Evolutionary conservation across 73 alveolate species (phyloP), one percentile per base, ranked within the genome.

Genomic region (Paramecium pentaurelia): DNA sequence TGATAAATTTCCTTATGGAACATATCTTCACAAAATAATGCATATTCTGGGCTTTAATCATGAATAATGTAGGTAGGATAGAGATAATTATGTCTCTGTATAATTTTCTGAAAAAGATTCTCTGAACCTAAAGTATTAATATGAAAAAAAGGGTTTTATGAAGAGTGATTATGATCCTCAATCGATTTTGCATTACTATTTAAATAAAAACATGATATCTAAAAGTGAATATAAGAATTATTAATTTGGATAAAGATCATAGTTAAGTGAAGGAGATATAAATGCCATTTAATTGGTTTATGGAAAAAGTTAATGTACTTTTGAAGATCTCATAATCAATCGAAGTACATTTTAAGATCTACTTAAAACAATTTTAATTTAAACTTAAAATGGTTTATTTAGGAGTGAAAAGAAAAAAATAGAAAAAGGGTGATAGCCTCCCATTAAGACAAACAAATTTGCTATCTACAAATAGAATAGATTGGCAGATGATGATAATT

Each of bases 31-130:
- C 60, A 89, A 85, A 51, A 47, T 22, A 8, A 85, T 85, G 93
- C 90, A 85, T 51, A 42, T 71, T 3, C 12, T 85, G 18, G 93
- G 93, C 2, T 85, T 85, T 85, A 51, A 47, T 0, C 93, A 85
- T 60, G 93, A 85, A 85, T 71, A 85, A 22, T 85, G 86, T 22
- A 42, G 93, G 12, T 1, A 49, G 18, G 93, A 85, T 51, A 85
- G 93, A 58, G 91, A 85, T 85, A 49, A 51, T 37, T 20, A 49
- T 38, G 88, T 85, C 2, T 12, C 20, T 7, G 37, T 85, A 1
- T 3, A 85, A 14, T 20, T 16, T 8, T 22, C 18, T 8, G 58
- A 60, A 12, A 1, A 16, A 51, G 20, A 22, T 16, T 11, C 89
- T 22, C 91, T 2, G 2, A 25, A 25, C 18, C 6, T 16, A 22